Evolutionary conservation across 1,284 basidiomycete genomes (phyloP).

Genomic region (Takashimella koratensis): DNA sequence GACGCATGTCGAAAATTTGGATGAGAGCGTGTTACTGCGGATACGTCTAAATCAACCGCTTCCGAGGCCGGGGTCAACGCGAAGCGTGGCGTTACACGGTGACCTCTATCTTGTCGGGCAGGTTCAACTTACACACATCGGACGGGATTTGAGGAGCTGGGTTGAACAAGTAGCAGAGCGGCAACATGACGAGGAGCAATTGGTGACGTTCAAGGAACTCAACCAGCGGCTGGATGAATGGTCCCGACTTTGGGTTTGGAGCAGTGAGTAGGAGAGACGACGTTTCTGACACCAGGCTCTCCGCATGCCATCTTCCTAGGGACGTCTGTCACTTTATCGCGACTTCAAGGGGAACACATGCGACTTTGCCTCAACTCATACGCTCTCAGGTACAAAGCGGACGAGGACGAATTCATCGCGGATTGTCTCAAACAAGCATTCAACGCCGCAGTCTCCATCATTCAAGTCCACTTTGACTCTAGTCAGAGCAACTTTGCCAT

Average conservation of each 20-base stretch:
- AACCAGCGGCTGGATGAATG: conserved; percentile 33
- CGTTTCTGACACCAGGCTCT: conserved; percentile 18
- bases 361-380: conserved; percentile 36
- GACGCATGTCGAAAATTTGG: conserved; percentile 27
- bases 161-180: conserved; percentile 26
- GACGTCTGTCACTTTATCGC: conserved; percentile 26
- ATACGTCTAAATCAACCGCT: conserved; percentile 20
- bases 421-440: conserved; percentile 30
- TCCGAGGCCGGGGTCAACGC: conserved; percentile 20
- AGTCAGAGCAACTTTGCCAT: conserved; percentile 31
- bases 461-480: conserved; percentile 33
- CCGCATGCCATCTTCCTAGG: conserved; percentile 31
- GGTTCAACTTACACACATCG: conserved; percentile 34
- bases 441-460: conserved; percentile 31
- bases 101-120: conserved; percentile 36
- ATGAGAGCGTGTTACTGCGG: conserved; percentile 25
- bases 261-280: not conserved
- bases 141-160: conserved; percentile 33
- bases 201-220: conserved; percentile 32
- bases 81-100: conserved; percentile 26
- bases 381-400: conserved; percentile 26
- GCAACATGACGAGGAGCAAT: conserved; percentile 13
- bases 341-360: conserved; percentile 35
- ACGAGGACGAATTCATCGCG: conserved; percentile 22
- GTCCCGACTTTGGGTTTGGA: conserved; percentile 33